Conservation (phyloP, 2,329 filamentous ascomycete genomes). For the Dothistroma pini region DNA sequence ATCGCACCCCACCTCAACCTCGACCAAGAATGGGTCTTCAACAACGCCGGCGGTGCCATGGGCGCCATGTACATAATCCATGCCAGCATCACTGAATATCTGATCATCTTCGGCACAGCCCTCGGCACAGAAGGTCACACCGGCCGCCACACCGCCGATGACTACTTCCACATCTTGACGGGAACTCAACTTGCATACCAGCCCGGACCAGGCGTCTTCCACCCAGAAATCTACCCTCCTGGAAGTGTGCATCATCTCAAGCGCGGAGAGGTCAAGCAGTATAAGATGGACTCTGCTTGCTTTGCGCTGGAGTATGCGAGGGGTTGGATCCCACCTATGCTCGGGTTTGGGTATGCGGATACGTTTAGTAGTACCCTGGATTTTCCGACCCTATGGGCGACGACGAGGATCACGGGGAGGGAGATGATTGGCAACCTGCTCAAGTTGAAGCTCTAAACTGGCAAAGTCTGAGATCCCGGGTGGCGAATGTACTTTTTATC, state of each 20-base stretch:
- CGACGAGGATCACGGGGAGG: constrained; percentile 66
- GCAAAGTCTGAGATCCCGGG: too few species aligned
- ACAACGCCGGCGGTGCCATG: constrained; percentile 90
- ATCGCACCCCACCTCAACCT: constrained; percentile 57
- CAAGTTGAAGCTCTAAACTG: constrained; percentile 61
- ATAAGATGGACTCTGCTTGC: constrained; percentile 71
- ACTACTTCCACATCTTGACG: constrained; percentile 88
- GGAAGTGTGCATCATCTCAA: constrained; percentile 69
- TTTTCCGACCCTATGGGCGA: constrained; percentile 78
- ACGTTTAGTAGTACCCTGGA: constrained; percentile 76
- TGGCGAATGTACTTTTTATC: too few species aligned
- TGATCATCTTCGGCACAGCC: constrained; percentile 82
- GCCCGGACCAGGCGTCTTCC: constrained; percentile 55
- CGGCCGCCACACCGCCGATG: constrained; percentile 84
- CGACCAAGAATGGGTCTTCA: constrained; percentile 80
- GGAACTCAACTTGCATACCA: constrained; percentile 75
- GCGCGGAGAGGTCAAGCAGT: constrained; percentile 74
- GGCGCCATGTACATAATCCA: constrained; percentile 88
- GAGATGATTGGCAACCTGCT: constrained; percentile 74
- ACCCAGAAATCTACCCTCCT: constrained; percentile 65
- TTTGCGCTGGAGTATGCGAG: constrained; percentile 81
- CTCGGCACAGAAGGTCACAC: constrained; percentile 84
- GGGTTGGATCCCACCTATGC: constrained; percentile 91
- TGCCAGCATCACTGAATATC: constrained; percentile 82
- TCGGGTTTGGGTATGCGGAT: constrained; percentile 85